Base-by-base conservation (phyloP, 441 rosid genomes). In the Hypseocharis bilobata region DNA sequence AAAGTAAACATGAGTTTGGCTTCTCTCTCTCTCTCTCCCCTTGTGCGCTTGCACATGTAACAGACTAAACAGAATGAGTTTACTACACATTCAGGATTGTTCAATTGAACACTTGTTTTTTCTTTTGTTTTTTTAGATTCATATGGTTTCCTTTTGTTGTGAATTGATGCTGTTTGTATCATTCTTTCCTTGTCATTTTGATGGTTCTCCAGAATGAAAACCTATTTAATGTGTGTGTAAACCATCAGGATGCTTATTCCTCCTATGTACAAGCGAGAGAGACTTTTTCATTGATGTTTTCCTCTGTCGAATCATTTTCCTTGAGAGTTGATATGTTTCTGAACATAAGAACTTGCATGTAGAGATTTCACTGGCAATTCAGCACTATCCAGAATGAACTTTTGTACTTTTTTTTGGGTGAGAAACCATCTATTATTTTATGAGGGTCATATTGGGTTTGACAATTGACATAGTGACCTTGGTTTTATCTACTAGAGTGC, bases 401-500 rank as follows among this genome's bases (percentile, higher is more conserved):
- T 8, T 34, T 34, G 1, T 34, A 34, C 40, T 34, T 34, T 34
- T 34, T 34, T 11, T 34, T n/a, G n/a, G n/a, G n/a, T n/a, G 13
- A 2, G 40, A 34, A 34, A 34, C 40, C 40, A 34, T 0, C 40
- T 34, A 34, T 11, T 3, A 40, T 40, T 40, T 40, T 13, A 13
- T 8, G 10, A 13, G 1, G 45, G 0, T 40, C 13, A n/a, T 40
- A 8, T 34, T 11, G 13, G 40, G 40, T 11, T 34, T 34, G n/a
- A n/a, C n/a, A n/a, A 69, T 49, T 13, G 42, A 59, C 28, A 42
- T 22, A 4, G 29, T 65, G 45, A 44, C 67, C 32, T 11, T 55
- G 23, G 16, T 40, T 54, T 45, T n/a, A 63, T 65, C 76, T 63
- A 57, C 70, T 69, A 91, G 98, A 92, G 96, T 84, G 96, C 98